Conservation (phyloP, 768 basidiomycete genomes). For the Neoboletus magnificus region DNA sequence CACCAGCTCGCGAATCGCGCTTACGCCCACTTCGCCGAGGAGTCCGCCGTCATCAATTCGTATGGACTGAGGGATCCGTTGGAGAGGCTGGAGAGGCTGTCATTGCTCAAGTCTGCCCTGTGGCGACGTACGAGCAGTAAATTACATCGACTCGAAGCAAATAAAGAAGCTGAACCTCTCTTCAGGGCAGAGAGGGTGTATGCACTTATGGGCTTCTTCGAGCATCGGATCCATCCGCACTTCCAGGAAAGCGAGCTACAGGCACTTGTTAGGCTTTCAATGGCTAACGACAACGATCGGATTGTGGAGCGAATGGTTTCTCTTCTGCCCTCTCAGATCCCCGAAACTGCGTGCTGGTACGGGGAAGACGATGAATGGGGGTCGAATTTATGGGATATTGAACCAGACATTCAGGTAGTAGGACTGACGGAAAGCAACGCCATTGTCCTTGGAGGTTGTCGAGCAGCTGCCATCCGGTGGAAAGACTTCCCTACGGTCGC, state of each 20-base stretch:
- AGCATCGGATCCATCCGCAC: constrained; percentile 22
- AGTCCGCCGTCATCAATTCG: constrained; percentile 22
- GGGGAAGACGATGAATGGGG: constrained; percentile 17
- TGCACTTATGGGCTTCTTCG: constrained; percentile 27
- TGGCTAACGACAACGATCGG: constrained; percentile 25
- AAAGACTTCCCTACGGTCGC: constrained; percentile 20
- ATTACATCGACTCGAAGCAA: not conserved
- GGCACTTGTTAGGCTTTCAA: constrained; percentile 21
- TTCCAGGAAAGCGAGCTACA: constrained; percentile 17
- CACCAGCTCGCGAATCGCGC: constrained; percentile 23
- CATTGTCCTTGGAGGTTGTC: constrained; percentile 25
- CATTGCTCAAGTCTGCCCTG: constrained; percentile 19
- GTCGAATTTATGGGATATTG: constrained; percentile 20
- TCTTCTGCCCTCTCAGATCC: constrained; percentile 8
- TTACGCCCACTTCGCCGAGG: constrained; percentile 11
- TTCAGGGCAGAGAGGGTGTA: constrained; percentile 23
- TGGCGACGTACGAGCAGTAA: constrained; percentile 18
- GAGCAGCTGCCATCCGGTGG: constrained; percentile 22
- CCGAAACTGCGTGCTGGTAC: constrained; percentile 14
- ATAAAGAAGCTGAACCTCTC: not conserved
- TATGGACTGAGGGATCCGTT: constrained; percentile 19
- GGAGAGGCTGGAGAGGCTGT: constrained; percentile 23
- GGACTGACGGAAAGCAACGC: constrained; percentile 16
- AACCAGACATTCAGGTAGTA: constrained; percentile 13
- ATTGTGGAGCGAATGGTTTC: constrained; percentile 24